Conservation (phyloP, 106 monocot genomes). For the Hemerocallis citrina region DNA sequence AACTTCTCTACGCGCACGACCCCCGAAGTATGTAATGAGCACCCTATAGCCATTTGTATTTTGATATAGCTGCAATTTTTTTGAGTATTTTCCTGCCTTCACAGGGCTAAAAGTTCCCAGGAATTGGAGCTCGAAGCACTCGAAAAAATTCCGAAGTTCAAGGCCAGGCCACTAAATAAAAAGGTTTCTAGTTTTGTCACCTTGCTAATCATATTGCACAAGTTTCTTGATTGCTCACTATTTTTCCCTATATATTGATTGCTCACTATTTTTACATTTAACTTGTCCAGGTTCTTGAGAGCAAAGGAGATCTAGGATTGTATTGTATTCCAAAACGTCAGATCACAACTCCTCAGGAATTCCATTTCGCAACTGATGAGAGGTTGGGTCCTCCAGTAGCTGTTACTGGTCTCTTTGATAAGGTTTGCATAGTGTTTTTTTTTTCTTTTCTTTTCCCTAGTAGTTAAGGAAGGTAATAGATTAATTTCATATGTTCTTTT, state of each 20-base stretch:
- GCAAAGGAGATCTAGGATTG: conserved; percentile 46
- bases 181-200: conserved; percentile 31
- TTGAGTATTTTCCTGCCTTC: neutral
- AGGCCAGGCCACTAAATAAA: conserved; percentile 86
- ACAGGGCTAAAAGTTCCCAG: conserved; percentile 73
- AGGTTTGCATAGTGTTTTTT: conserved; percentile 27
- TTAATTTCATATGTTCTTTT: neutral
- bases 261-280: neutral
- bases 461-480: no score
- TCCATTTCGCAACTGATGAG: conserved; percentile 85
- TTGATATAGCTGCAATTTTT: neutral
- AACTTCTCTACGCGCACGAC: conserved; percentile 69
- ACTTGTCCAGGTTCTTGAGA: conserved; percentile 68
- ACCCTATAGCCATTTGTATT: neutral
- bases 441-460: no score
- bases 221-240: neutral
- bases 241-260: no score
- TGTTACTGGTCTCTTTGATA: conserved; percentile 68
- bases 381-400: conserved; percentile 54
- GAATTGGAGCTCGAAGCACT: conserved; percentile 83
- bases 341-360: conserved; percentile 70
- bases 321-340: conserved; percentile 44
- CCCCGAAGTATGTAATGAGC: conserved; percentile 35
- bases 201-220: neutral
- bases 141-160: conserved; percentile 80